Base-by-base conservation (phyloP, 331 rosid genomes). In the Quercus tomentella region DNA sequence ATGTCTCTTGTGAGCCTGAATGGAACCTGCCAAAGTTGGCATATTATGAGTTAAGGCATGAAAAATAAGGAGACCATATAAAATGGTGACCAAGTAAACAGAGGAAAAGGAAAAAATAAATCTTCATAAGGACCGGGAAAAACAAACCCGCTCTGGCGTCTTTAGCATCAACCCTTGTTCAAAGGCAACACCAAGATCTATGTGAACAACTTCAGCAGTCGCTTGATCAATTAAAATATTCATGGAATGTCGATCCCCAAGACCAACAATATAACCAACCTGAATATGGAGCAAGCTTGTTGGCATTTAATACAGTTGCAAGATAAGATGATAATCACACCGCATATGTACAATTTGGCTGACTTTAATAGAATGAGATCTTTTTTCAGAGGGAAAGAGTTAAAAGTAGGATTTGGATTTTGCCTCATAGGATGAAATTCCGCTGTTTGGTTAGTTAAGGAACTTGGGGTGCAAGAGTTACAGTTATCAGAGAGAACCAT, bases 111-210 rank as follows among this genome's bases (percentile, higher is more conserved):
- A 43, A 57, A 60, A 43, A 26, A 82, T 8, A 30, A 6, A 33
- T 28, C 45, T 30, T 69, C 74, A 26, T 43, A 31, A 76, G 55
- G 55, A 76, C 49, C 73, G 55, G 57, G 23, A 51, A 63, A 54
- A 22, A 77, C 90, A 41, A 75, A 92, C 99, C 93, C 97, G 84
- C 77, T 95, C 99, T 55, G 99, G 97, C 33, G 99, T 95, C 91
- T 95, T 95, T 14, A 92, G 97, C 97, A 95, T 95, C 90, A 92
- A 90, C 72, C 99, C 97, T 88, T 95, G 99, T 75, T 95, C 99
- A 79, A 95, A 95, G 82, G 99, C 99, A 86, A 95, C 96, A 16
- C 99, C 97, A 71, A 95, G 99, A 89, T 95, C 99, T 69, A 95
- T 95, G 86, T 92, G 99, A 87, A 95, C 92, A 76, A 95, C 97